These are phyloP conservation scores for Cystoisospora suis DNA, from an alignment of 169 alveolate genomes.

Conservation along the genomic window DNA sequence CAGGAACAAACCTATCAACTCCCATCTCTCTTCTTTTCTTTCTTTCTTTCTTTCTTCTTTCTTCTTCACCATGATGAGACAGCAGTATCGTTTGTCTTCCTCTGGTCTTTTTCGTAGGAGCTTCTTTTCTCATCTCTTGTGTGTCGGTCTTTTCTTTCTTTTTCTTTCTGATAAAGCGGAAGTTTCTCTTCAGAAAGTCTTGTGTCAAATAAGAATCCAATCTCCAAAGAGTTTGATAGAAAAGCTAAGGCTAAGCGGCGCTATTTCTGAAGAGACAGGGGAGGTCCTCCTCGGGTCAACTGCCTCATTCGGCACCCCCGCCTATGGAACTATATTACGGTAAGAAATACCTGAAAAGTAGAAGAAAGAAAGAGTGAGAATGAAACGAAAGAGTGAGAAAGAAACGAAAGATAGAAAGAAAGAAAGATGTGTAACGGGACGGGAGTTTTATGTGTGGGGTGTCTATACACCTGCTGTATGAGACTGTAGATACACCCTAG, in stretches of 20 bases:
- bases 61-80: neutral
- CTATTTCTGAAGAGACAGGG: conserved; percentile 26
- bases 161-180: neutral
- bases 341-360: neutral
- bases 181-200: neutral
- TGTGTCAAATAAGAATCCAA: conserved; percentile 37
- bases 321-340: conserved; percentile 56
- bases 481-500: too few relatives aligned
- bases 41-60: too few relatives aligned
- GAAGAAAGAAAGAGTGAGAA: too few relatives aligned
- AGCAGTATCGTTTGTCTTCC: neutral
- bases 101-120: too few relatives aligned
- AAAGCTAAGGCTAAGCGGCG: neutral
- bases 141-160: neutral
- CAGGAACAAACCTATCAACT: too few relatives aligned
- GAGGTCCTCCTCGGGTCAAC: conserved; percentile 51
- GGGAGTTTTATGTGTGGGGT: too few relatives aligned
- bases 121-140: neutral
- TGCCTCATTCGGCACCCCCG: conserved; percentile 60
- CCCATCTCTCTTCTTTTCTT: too few relatives aligned
- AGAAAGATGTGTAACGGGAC: neutral
- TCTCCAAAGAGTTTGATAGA: conserved; percentile 50
- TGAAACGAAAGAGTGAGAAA: neutral
- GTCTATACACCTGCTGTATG: too few relatives aligned
- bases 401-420: neutral